These are phyloP conservation scores for Colletotrichum brevisporum DNA, from an alignment of 2,329 filamentous ascomycete species.

Conservation along the genomic window DNA sequence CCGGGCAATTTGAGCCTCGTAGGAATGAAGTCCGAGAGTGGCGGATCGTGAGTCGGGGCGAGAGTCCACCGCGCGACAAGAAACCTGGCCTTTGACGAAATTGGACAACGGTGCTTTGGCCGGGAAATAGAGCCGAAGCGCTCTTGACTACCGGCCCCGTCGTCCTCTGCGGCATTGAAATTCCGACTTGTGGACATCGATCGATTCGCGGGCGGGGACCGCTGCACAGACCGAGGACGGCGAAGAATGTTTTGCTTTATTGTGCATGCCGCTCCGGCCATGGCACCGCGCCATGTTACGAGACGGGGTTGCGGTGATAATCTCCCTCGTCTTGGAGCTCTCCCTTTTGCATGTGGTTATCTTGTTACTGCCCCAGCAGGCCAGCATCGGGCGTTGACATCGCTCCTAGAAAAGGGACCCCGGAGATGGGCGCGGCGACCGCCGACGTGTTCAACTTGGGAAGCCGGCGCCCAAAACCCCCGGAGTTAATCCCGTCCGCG, in stretches of 20 bases:
- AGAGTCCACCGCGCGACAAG: too few relatives aligned
- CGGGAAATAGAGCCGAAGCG: too few relatives aligned
- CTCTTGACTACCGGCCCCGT: too few relatives aligned
- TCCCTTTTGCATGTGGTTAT: not conserved
- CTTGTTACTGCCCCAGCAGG: not conserved
- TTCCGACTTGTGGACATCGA: not conserved
- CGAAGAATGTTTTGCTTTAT: constrained; percentile 13
- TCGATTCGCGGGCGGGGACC: not conserved
- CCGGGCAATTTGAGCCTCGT: too few relatives aligned
- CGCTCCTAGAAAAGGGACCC: not conserved
- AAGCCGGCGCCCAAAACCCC: not conserved
- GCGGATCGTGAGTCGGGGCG: too few relatives aligned
- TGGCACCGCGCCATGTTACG: constrained; percentile 9
- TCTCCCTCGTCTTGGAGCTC: not conserved
- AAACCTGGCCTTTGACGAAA: too few relatives aligned
- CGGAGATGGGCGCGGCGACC: not conserved
- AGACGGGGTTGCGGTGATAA: not conserved
- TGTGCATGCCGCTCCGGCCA: constrained; percentile 10
- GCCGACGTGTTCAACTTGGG: not conserved
- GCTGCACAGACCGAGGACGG: not conserved
- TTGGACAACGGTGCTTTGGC: too few relatives aligned
- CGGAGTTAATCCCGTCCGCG: not conserved
- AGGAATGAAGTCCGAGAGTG: too few relatives aligned
- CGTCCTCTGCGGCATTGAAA: too few relatives aligned
- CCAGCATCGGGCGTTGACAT: too few relatives aligned